These are phyloP conservation scores for Naegleria lovaniensis DNA, from an alignment of 208 protist species.

Conservation along the genomic window DNA sequence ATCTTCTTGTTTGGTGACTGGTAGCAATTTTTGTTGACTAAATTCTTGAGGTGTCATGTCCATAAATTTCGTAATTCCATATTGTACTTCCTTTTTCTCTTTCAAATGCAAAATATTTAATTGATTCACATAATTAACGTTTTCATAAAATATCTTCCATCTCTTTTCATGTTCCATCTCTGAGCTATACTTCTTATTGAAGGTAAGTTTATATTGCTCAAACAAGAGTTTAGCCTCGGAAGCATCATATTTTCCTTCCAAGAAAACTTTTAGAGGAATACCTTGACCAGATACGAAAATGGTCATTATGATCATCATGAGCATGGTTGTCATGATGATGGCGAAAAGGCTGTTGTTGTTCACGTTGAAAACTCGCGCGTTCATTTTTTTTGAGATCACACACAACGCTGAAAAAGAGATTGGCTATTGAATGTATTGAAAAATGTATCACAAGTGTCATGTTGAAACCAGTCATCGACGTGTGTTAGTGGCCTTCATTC, in stretches of 20 bases:
- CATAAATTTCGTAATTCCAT: background rate
- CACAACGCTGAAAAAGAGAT: no score
- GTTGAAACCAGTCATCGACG: no score
- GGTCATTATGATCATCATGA: no score
- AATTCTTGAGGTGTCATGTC: background rate
- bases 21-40: background rate
- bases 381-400: no score
- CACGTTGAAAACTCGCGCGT: no score
- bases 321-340: no score
- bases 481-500: no score
- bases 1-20: background rate
- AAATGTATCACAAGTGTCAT: no score
- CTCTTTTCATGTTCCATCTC: background rate
- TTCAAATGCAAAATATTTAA: background rate
- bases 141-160: background rate
- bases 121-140: background rate
- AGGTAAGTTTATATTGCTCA: background rate
- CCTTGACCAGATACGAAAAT: background rate
- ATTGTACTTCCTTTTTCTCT: background rate
- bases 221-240: background rate
- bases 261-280: background rate
- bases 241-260: background rate
- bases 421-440: no score
- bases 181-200: background rate
- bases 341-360: no score